Conservation (phyloP, 2,329 filamentous ascomycete species). For the Neofusicoccum parvum region DNA sequence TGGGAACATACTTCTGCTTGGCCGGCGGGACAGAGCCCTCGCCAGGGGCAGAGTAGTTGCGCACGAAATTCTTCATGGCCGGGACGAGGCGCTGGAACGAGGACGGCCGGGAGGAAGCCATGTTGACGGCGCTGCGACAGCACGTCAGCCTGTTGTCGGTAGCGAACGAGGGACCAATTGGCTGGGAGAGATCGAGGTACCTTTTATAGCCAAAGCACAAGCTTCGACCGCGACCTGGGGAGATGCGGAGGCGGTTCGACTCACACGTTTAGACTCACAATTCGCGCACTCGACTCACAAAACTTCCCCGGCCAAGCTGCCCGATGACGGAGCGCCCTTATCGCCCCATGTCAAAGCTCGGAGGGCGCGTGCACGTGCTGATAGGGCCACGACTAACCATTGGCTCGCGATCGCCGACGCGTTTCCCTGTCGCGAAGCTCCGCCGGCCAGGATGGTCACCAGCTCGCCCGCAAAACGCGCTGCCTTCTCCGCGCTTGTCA, state of each 20-base stretch:
- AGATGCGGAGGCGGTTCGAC: not conserved
- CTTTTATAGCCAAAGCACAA: slow-evolving; percentile 13
- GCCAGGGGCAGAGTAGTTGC: slow-evolving; percentile 62
- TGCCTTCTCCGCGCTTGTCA: slow-evolving; percentile 6
- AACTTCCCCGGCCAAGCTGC: slow-evolving; percentile 3
- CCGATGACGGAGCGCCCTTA: slow-evolving; percentile 18
- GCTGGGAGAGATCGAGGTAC: not conserved
- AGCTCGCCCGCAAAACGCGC: slow-evolving; percentile 4
- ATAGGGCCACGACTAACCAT: slow-evolving; percentile 15
- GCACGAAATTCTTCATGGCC: slow-evolving; percentile 41
- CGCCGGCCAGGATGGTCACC: not conserved
- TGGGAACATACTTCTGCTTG: slow-evolving; percentile 90
- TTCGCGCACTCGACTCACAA: slow-evolving; percentile 12
- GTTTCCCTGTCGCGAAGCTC: slow-evolving; percentile 13
- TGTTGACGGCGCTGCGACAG: slow-evolving; percentile 14
- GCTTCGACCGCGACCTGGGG: slow-evolving; percentile 1
- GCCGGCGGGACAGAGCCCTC: slow-evolving; percentile 67
- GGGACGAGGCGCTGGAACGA: slow-evolving; percentile 28
- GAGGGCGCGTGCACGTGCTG: not conserved
- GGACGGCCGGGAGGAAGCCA: slow-evolving; percentile 20
- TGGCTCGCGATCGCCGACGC: slow-evolving; percentile 14
- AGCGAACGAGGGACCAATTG: not conserved
- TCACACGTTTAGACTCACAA: not conserved
- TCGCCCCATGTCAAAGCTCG: slow-evolving; percentile 1
- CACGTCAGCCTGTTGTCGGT: not conserved